These are phyloP conservation scores for Eucalyptus globulus DNA, from an alignment of 345 rosid genomes.

Conservation along the genomic window DNA sequence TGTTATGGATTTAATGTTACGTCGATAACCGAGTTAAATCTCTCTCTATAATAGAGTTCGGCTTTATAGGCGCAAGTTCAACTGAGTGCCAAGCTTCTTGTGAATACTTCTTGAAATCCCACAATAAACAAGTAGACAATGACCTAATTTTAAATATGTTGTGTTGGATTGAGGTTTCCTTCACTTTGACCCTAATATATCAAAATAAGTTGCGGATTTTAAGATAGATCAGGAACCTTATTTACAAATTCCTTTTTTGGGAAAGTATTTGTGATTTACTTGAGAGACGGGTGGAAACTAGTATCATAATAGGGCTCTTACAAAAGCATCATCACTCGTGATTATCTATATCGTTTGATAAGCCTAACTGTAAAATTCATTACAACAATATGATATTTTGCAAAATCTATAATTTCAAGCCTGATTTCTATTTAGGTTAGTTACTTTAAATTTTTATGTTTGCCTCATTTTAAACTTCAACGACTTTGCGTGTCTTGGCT, in stretches of 20 bases:
- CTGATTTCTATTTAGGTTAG: not conserved
- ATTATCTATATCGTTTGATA: rapidly evolving
- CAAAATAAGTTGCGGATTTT: rapidly evolving
- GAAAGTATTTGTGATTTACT: not conserved
- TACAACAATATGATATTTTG: rapidly evolving
- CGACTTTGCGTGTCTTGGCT: rapidly evolving
- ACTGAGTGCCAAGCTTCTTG: rapidly evolving
- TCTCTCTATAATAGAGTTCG: rapidly evolving
- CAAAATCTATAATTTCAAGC: not conserved
- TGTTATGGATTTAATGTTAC: rapidly evolving
- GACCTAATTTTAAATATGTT: rapidly evolving
- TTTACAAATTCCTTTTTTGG: not conserved
- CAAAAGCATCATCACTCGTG: rapidly evolving
- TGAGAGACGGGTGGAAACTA: rapidly evolving
- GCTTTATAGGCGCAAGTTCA: rapidly evolving
- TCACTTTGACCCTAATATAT: rapidly evolving
- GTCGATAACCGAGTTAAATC: rapidly evolving
- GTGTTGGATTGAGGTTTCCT: rapidly evolving
- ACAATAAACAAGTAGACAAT: rapidly evolving
- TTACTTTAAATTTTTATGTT: not conserved
- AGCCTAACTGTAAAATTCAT: not conserved
- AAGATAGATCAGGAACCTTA: rapidly evolving
- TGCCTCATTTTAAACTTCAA: not conserved
- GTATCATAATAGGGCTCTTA: not conserved
- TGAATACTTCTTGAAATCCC: not conserved